Evolutionary conservation across 169 alveolate species (phyloP), one percentile per base, ranked within the genome.

Genomic region (Plasmodium cynomolgi): DNA sequence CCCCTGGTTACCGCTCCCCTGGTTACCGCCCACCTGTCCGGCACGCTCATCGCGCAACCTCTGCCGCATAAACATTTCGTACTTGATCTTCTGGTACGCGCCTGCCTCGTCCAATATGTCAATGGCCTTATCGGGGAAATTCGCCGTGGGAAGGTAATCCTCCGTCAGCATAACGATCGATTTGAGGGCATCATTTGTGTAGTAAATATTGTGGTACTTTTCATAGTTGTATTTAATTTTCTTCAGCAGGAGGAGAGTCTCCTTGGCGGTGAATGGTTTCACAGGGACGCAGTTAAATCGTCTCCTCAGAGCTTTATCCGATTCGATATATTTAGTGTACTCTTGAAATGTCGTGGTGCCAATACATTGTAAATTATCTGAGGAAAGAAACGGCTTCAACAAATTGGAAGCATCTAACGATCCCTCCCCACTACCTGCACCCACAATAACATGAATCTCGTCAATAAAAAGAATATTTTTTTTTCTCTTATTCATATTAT

Each of bases 401-500:
- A 98, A 83, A 88, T 98, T 97, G 31, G 98, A 98, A 13, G 99
- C 99, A 82, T 98, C 99, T 50, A 97, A 91, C 29, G 98, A 96
- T 23, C 99, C 98, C 34, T 97, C 99, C 5, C 98, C 97, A 47
- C 95, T 95, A 9, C 97, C 98, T 29, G 96, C 97, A 15, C 97
- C 98, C 26, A 97, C 95, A 81, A 98, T 93, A 92, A 96, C 95
- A 92, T 98, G 99, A 13, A 97, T 97, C 85, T 98, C 99, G 62
- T 98, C 99, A 56, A 98, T 97, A 75, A 98, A 97, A 72, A 98
- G 96, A 47, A 98, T 96, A 44, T 96, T 92, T 11, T 98, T 97
- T 50, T 96, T 96, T 39, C 96, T 96, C 41, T 97, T 94, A 81
- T 95, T 97, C 56, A 97, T 97, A 74, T 97, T 98, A 81, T 93